Conservation (phyloP, 768 basidiomycete genomes). For the Rickenella mellea region DNA sequence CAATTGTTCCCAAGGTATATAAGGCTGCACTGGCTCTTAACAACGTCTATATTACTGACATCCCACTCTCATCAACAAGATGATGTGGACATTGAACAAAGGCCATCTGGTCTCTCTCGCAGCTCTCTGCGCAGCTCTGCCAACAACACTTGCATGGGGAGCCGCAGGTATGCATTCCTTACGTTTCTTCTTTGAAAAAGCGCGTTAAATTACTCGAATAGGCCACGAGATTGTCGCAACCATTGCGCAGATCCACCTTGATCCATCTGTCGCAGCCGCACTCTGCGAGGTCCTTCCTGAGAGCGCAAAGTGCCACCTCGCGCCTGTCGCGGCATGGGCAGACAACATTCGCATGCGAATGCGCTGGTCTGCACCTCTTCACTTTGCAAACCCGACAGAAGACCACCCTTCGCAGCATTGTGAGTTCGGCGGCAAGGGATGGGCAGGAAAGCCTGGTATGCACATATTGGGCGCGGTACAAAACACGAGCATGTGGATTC, state of each 20-base stretch:
- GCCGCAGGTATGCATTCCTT: slow-evolving; percentile 21
- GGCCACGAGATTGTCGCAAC: slow-evolving; percentile 93
- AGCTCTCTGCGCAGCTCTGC: slow-evolving; percentile 12
- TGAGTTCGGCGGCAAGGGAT: slow-evolving; percentile 65
- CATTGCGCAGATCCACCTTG: slow-evolving; percentile 86
- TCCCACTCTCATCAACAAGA: too few species aligned
- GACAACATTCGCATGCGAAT: slow-evolving; percentile 55
- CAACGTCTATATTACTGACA: too few species aligned
- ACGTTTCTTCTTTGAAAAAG: not conserved
- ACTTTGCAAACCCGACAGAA: slow-evolving; percentile 64
- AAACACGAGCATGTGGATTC: slow-evolving; percentile 64
- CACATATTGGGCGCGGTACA: slow-evolving; percentile 75
- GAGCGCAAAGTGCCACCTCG: slow-evolving; percentile 61
- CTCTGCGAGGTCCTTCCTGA: slow-evolving; percentile 60
- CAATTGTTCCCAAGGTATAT: too few species aligned
- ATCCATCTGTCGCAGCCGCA: slow-evolving; percentile 55
- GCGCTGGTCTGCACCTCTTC: slow-evolving; percentile 64
- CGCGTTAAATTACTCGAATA: slow-evolving; percentile 11
- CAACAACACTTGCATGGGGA: slow-evolving; percentile 28
- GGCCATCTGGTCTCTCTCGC: slow-evolving; percentile 11
- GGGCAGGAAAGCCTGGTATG: slow-evolving; percentile 42
- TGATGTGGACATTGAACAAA: too few species aligned
- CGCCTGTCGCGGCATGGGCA: slow-evolving; percentile 83
- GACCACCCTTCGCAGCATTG: slow-evolving; percentile 77
- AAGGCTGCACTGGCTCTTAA: too few species aligned